These are phyloP conservation scores for Solanum dulcamara DNA, from an alignment of 257 asterid species.

Conservation along the genomic window DNA sequence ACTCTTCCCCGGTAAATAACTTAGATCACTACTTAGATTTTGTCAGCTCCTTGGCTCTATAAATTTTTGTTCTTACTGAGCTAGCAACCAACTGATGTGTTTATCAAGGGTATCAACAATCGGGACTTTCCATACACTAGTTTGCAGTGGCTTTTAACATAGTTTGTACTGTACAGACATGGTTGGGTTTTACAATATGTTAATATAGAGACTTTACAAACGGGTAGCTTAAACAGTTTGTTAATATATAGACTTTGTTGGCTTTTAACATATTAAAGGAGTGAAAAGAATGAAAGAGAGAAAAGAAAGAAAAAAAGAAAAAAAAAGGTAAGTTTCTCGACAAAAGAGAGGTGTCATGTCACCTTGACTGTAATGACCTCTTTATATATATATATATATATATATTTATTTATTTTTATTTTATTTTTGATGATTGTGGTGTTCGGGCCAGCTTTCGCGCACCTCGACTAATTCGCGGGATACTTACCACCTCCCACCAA, in stretches of 20 bases:
- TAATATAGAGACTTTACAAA: neutral
- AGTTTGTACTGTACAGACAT: neutral
- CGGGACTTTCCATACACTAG: neutral
- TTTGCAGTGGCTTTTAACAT: neutral
- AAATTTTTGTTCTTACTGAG: neutral
- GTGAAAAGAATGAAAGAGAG: neutral
- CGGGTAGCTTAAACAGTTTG: neutral
- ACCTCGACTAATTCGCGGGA: too few species aligned
- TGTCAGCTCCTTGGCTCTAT: neutral
- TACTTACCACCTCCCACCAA: too few species aligned
- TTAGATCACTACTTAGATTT: neutral
- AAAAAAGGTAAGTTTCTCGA: neutral
- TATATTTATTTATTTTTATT: too few species aligned
- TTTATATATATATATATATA: too few species aligned
- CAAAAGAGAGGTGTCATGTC: neutral
- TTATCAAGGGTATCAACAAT: neutral
- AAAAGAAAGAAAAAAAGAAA: neutral
- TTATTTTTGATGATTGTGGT: too few species aligned
- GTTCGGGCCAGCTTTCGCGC: too few species aligned
- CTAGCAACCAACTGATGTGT: neutral
- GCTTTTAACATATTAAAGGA: neutral
- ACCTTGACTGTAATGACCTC: neutral
- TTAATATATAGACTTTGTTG: neutral
- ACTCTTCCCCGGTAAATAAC: neutral
- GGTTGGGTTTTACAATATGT: neutral